Evolutionary conservation across 2,329 filamentous ascomycete species (phyloP).

Genomic region (Coleophoma cylindrospora): DNA sequence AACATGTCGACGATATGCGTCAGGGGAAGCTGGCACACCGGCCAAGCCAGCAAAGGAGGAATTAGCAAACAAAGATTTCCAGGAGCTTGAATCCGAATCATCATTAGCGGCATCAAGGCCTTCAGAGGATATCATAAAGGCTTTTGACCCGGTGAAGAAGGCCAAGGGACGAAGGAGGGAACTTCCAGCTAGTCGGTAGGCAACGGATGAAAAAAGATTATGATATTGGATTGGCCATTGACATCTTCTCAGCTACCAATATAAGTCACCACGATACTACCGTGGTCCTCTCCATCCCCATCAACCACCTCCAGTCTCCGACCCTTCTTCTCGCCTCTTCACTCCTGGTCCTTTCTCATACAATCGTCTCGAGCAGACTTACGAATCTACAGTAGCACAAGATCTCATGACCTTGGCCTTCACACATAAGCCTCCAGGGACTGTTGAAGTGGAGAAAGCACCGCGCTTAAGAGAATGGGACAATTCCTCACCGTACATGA

Average conservation of each 20-base stretch:
- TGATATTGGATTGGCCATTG: too few species aligned
- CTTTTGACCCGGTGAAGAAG: slow-evolving; percentile 42
- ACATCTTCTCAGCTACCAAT: slow-evolving; percentile 70
- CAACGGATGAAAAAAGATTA: too few species aligned
- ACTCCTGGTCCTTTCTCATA: slow-evolving; percentile 86
- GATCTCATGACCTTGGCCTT: slow-evolving; percentile 90
- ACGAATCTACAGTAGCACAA: slow-evolving; percentile 76
- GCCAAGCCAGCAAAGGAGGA: slow-evolving; percentile 8
- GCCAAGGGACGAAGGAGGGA: slow-evolving; percentile 32
- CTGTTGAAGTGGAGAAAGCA: slow-evolving; percentile 46
- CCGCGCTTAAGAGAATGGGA: slow-evolving; percentile 81
- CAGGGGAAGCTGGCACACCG: slow-evolving; percentile 16
- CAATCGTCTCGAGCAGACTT: slow-evolving; percentile 85
- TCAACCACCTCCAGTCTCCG: slow-evolving; percentile 80
- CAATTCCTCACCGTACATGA: slow-evolving; percentile 88
- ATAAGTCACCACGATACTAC: slow-evolving; percentile 89
- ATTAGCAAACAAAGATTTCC: slow-evolving; percentile 18
- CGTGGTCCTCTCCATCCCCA: slow-evolving; percentile 90
- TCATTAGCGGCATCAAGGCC: slow-evolving; percentile 32
- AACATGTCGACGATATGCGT: slow-evolving; percentile 21
- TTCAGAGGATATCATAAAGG: slow-evolving; percentile 29
- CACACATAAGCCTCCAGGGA: slow-evolving; percentile 77
- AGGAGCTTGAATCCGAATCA: slow-evolving; percentile 40
- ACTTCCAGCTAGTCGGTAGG: slow-evolving; percentile 34
- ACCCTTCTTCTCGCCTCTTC: slow-evolving; percentile 84